Evolutionary conservation across 2,329 filamentous ascomycete species (phyloP).

Genomic region (Plenodomus biglobosus): DNA sequence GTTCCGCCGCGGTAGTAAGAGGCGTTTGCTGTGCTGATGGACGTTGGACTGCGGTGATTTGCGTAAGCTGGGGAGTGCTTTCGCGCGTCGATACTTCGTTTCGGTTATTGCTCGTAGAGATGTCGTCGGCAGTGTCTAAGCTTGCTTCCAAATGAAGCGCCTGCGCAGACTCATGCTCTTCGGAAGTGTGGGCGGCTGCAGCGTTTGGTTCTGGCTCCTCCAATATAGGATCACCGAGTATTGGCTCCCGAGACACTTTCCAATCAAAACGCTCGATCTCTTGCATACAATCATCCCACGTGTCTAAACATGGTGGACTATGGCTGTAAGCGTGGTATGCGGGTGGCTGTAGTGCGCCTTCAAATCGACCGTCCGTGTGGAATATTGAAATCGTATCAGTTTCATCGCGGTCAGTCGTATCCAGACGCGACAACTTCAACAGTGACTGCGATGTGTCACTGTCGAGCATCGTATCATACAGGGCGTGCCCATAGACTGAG

Average conservation of each 20-base stretch:
- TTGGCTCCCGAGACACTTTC: not conserved
- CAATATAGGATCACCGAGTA: not conserved
- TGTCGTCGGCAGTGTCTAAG: not conserved
- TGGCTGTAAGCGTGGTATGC: conserved; percentile 11
- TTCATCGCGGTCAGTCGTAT: conserved; percentile 6
- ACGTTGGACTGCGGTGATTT: not conserved
- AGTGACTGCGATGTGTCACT: not conserved
- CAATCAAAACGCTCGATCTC: conserved; percentile 32
- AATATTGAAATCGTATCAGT: conserved; percentile 1
- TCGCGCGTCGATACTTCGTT: not conserved
- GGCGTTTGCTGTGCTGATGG: not conserved
- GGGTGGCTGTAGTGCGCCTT: conserved; percentile 5
- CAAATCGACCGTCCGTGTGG: conserved; percentile 6
- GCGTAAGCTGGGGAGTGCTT: no score
- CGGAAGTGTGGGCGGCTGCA: not conserved
- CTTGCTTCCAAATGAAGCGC: not conserved
- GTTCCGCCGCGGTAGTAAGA: no score
- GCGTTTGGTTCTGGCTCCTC: no score
- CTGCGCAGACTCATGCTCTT: not conserved
- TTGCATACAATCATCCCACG: conserved; percentile 24
- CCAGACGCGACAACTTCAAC: not conserved
- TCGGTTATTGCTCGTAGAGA: not conserved
- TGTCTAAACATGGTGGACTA: not conserved
- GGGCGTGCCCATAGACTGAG: not conserved
- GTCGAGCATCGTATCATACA: not conserved